phyloP scores from a whole-genome alignment of 768 basidiomycete genomes.

The Termitomyces heimii region DNA sequence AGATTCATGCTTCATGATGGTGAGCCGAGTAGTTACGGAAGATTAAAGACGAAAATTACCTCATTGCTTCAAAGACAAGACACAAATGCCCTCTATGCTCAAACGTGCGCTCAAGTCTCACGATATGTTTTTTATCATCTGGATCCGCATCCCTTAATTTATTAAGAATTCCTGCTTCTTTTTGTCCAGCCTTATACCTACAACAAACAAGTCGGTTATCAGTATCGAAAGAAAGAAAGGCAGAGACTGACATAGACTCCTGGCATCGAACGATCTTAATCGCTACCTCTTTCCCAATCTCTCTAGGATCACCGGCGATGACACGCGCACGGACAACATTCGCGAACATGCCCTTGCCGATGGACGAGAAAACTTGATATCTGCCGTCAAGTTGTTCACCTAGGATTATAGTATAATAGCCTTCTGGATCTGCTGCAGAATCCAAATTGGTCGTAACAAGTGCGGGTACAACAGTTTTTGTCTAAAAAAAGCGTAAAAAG shows the following conservation, averaged over 20 bases:
- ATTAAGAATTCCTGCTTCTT: conserved; percentile 82
- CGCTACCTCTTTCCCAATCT: conserved; percentile 69
- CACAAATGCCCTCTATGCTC: conserved; percentile 97
- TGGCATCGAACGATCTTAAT: conserved; percentile 97
- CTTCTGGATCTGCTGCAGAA: conserved; percentile 89
- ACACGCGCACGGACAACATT: conserved; percentile 90
- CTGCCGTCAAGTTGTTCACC: conserved; percentile 90
- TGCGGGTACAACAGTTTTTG: conserved; percentile 52
- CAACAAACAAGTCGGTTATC: neutral
- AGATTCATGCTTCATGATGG: conserved; percentile 78
- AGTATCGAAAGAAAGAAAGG: conserved; percentile 1
- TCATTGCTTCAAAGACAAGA: conserved; percentile 90
- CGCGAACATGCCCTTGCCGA: conserved; percentile 99
- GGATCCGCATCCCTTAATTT: conserved; percentile 87
- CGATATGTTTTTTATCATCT: conserved; percentile 94
- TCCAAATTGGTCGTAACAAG: conserved; percentile 78
- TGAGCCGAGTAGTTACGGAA: neutral
- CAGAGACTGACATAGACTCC: conserved; percentile 74
- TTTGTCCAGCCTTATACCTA: conserved; percentile 94
- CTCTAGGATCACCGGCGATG: conserved; percentile 56
- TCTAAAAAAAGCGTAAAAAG: neutral
- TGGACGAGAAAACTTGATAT: conserved; percentile 89
- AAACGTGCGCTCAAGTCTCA: conserved; percentile 90
- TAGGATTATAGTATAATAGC: conserved; percentile 91
- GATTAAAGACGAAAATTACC: conserved; percentile 35